Base-by-base conservation (phyloP, 2,329 filamentous ascomycete species). In the Botryotinia globosa region DNA sequence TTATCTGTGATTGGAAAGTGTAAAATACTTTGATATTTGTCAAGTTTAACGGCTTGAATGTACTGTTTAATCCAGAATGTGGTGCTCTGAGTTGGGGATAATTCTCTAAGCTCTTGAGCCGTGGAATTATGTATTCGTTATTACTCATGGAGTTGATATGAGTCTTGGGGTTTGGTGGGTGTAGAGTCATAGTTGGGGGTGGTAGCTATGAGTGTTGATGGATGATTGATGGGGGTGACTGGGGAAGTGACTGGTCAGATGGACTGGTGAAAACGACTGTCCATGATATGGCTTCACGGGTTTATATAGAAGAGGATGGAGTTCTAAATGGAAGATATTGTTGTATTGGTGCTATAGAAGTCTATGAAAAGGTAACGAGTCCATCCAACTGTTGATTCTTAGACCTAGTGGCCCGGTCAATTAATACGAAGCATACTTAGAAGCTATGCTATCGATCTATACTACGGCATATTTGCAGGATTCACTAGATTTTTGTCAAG, bases 11-110 rank as follows among this genome's bases (percentile, higher is more conserved):
- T 54, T n/a, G 25, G 8, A 54, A 54, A 54, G 5, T 16, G 48
- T 6, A 4, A 5, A 14, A 14, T 0, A 1, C 4, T 51, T 51
- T 51, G 1, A n/a, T 54, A n/a, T n/a, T 5, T 0, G 2, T 51
- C 2, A 14, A n/a, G 25, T 51, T 51, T 25, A 22, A 51, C 16
- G 39, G 39, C 42, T 7, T 44, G 25, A 54, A 54, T 3, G 5
- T n/a, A n/a, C 12, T 6, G 9, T 16, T 25, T 22, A 16, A n/a
- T 16, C 12, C 7, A 0, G 5, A 12, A n/a, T 54, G 48, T n/a
- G 0, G 2, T 16, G 4, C 7, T 54, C 12, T 54, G 48, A n/a
- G 25, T n/a, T 54, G 5, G 12, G 25, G 3, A 54, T 12, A 14
- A 4, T n/a, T 54, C 48, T 6, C 22, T 25, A n/a, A 54, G 25